phyloP scores from a whole-genome alignment of 805 yeast genomes.

The Trichomonascus vanleenenianus region DNA sequence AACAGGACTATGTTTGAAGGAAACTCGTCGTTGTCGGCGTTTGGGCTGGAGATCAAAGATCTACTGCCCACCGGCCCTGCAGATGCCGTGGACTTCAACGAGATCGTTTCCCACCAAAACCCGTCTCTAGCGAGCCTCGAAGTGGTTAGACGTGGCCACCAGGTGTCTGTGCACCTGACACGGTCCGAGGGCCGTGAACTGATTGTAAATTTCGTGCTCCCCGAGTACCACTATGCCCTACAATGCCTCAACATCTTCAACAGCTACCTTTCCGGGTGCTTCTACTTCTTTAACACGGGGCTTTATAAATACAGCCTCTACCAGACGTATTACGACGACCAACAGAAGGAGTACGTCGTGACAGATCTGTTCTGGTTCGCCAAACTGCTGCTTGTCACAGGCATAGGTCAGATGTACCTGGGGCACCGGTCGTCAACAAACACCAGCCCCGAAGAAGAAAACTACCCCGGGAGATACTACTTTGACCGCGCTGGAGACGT shows the following conservation, averaged over 20 bases:
- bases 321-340: constrained; percentile 8
- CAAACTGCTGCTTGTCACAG: constrained; percentile 15
- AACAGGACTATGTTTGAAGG: constrained; percentile 2
- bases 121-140: not conserved
- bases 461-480: constrained; percentile 15
- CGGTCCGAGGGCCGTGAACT: constrained; percentile 4
- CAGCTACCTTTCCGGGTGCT: constrained; percentile 14
- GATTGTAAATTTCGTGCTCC: constrained; percentile 9
- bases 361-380: constrained; percentile 11
- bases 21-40: constrained; percentile 9
- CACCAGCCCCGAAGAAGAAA: constrained; percentile 2
- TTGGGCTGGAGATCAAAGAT: constrained; percentile 13
- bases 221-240: constrained; percentile 13
- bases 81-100: constrained; percentile 6
- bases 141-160: constrained; percentile 3
- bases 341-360: constrained; percentile 1
- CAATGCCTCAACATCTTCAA: constrained; percentile 11
- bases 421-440: constrained; percentile 1
- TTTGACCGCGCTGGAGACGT: constrained; percentile 13
- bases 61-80: constrained; percentile 5
- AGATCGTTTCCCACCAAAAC: not conserved
- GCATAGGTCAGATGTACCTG: constrained; percentile 20
- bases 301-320: constrained; percentile 9
- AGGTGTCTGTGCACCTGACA: constrained; percentile 1
- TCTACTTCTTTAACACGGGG: constrained; percentile 17